phyloP scores from a whole-genome alignment of 1,284 basidiomycete species.

The Xerocomus nothofagi region DNA sequence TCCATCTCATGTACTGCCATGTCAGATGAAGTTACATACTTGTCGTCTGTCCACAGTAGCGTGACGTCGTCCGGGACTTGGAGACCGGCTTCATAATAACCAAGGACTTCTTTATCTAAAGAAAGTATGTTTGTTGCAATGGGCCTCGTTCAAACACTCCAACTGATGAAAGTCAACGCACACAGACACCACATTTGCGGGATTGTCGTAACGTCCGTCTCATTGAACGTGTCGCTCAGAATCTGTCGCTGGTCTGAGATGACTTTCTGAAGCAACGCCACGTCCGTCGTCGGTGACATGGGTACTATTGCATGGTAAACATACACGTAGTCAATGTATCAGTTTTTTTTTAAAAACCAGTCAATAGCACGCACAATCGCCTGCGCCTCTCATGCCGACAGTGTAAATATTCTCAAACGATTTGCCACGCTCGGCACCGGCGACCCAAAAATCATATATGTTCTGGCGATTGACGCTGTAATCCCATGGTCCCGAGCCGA shows the following conservation, averaged over 20 bases:
- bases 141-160: not conserved
- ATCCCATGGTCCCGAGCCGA: not conserved
- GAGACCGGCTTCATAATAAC: not conserved
- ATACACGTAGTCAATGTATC: no score
- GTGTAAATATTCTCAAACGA: constrained; percentile 1
- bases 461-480: not conserved
- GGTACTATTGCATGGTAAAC: not conserved
- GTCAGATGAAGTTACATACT: not conserved
- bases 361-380: not conserved
- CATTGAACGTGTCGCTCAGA: not conserved
- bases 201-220: constrained; percentile 3
- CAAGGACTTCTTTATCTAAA: constrained; percentile 4
- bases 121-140: no score
- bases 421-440: not conserved
- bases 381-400: not conserved
- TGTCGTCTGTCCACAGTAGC: not conserved
- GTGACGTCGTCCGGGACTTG: constrained; percentile 1
- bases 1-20: not conserved
- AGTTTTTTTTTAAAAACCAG: not conserved
- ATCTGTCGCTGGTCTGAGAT: constrained; percentile 2
- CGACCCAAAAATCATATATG: not conserved
- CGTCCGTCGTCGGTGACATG: not conserved
- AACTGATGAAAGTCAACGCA: not conserved
- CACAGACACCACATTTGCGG: constrained; percentile 1
- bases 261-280: not conserved